Evolutionary conservation across 495 filamentous ascomycete genomes (phyloP), one percentile per base, ranked within the genome.

Genomic region (Haplographium delicatum): DNA sequence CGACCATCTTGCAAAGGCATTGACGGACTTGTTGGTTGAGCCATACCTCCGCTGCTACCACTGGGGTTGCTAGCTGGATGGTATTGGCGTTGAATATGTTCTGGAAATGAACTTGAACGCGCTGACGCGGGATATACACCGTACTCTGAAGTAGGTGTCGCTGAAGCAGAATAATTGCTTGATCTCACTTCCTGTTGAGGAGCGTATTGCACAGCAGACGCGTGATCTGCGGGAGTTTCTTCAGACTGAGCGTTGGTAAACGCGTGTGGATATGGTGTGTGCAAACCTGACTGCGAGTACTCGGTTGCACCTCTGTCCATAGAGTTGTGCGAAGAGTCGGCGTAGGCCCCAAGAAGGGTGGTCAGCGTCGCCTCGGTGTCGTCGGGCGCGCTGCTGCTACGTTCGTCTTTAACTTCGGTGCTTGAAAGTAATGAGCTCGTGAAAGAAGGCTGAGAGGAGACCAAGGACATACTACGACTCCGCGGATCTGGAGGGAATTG

Each of bases 271-370:
- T 81, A 83, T 75, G 82, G 85, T 83, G 82, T 83, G 72, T 80
- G 83, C 91, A 88, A 94, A 95, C 90, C 91, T 95, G 89, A 84
- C 84, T 96, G 91, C 86, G 88, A 82, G 76, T 91, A 96, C 71
- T 94, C 89, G 76, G 87, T 73, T 66, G 86, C 79, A 77, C 85
- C 81, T 80, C 87, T 86, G 80, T 91, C 87, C 86, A 95, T 93
- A 83, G 72, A 76, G 69, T 69, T 71, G 58, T 68, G 67, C 43
- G 54, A 24, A n/a, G 42, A n/a, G 34, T 54, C 47, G 18, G 56
- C 24, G 69, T 61, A 59, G 54, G 62, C 44, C 44, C 62, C 56
- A 19, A 65, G 65, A 64, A 62, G 62, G 56, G 59, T 53, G 58
- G 60, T 59, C 44, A 60, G 43, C 51, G 53, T 59, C 51, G 67